phyloP scores from a whole-genome alignment of 306 rosid genomes.

The Mucuna pruriens region DNA sequence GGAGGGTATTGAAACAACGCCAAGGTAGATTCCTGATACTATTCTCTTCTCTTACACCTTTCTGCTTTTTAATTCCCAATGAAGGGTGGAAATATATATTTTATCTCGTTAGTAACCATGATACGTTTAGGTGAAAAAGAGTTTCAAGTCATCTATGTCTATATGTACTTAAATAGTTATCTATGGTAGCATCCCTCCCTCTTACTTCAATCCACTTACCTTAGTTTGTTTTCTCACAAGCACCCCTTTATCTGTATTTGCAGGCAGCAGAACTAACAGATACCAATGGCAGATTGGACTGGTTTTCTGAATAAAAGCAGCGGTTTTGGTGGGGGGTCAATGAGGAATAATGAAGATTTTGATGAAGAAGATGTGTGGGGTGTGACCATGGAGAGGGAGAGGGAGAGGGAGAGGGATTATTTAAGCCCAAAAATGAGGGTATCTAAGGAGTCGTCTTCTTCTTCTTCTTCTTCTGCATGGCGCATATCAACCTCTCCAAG shows the following conservation, averaged over 20 bases:
- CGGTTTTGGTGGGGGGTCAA: constrained; percentile 19
- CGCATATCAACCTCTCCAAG: constrained; percentile 48
- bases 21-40: constrained; percentile 71
- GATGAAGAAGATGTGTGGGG: constrained; percentile 72
- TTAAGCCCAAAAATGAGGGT: constrained; percentile 40
- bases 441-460: constrained; percentile 38
- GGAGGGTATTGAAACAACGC: constrained; percentile 55
- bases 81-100: not conserved
- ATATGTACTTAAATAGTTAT: constrained; percentile 34
- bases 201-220: constrained; percentile 13
- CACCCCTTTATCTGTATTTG: constrained; percentile 25
- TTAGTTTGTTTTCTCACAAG: not conserved
- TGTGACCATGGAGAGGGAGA: constrained; percentile 34
- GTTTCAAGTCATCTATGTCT: constrained; percentile 8
- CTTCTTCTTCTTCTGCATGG: constrained; percentile 70
- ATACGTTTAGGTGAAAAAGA: constrained; percentile 12
- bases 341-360: constrained; percentile 59
- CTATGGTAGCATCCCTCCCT: not conserved
- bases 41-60: constrained; percentile 59
- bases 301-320: constrained; percentile 42
- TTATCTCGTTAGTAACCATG: constrained; percentile 31
- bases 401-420: constrained; percentile 19
- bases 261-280: constrained; percentile 32
- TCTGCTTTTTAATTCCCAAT: constrained; percentile 64
- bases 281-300: constrained; percentile 67